Evolutionary conservation across 768 basidiomycete genomes (phyloP).

Genomic region (Tylopilus subfusipes): DNA sequence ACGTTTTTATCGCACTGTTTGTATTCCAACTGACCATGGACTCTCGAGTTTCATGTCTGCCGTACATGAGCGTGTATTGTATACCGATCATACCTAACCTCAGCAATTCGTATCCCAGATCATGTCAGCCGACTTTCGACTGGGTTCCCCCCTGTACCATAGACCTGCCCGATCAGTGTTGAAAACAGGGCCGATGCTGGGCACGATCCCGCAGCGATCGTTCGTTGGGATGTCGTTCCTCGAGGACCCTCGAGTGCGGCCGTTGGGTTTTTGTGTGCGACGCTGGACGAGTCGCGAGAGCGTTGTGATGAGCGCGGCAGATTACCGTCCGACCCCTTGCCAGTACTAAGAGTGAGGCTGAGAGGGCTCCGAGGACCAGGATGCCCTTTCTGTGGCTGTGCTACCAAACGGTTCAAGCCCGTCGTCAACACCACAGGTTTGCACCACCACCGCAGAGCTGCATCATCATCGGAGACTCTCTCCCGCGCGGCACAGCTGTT

Average conservation of each 20-base stretch:
- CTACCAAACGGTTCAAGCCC: too few relatives aligned
- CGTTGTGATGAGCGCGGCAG: too few relatives aligned
- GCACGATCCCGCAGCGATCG: constrained; percentile 69
- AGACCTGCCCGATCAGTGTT: constrained; percentile 48
- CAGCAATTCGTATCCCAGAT: not conserved
- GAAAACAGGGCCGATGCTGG: constrained; percentile 47
- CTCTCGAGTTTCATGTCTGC: not conserved
- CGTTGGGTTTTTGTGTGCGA: constrained; percentile 4
- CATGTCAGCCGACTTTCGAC: constrained; percentile 70
- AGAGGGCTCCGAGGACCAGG: too few relatives aligned
- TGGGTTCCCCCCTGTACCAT: constrained; percentile 59
- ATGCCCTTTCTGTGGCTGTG: too few relatives aligned
- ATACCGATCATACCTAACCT: constrained; percentile 6
- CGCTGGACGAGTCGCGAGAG: constrained; percentile 43
- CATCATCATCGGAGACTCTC: too few relatives aligned
- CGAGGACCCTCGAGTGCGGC: constrained; percentile 53
- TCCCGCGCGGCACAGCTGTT: too few relatives aligned
- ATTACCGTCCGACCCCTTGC: too few relatives aligned
- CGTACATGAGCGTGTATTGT: constrained; percentile 5
- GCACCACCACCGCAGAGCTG: too few relatives aligned
- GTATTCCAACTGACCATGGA: not conserved
- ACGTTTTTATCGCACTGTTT: not conserved
- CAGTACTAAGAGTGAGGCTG: too few relatives aligned
- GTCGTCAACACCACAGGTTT: too few relatives aligned
- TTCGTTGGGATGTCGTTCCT: constrained; percentile 78